These are phyloP conservation scores for Alloascoidea africana DNA, from an alignment of 805 yeast species.

Conservation along the genomic window DNA sequence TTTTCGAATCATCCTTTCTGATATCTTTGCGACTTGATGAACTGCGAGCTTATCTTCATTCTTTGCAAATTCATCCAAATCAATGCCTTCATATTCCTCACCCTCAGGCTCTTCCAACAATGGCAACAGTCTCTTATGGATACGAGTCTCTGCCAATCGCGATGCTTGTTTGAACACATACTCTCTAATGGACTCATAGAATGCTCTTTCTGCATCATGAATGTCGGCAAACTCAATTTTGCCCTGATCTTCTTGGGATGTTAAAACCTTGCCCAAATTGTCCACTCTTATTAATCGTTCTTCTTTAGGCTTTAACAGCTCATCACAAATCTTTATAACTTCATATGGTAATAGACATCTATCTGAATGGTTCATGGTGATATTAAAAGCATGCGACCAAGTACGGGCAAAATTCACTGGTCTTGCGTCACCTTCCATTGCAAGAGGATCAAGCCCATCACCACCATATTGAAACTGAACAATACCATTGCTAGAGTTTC, in stretches of 20 bases:
- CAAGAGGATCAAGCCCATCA: constrained; percentile 94
- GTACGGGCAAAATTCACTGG: constrained; percentile 91
- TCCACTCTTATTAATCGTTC: constrained; percentile 48
- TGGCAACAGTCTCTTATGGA: constrained; percentile 31
- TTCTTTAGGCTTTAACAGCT: constrained; percentile 47
- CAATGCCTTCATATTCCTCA: constrained; percentile 24
- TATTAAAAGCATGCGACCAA: constrained; percentile 82
- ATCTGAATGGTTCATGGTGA: constrained; percentile 45
- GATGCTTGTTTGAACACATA: constrained; percentile 44
- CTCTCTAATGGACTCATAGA: constrained; percentile 59
- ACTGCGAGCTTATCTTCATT: constrained; percentile 27
- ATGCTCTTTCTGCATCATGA: constrained; percentile 74
- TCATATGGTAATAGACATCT: constrained; percentile 55
- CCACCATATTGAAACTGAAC: constrained; percentile 98
- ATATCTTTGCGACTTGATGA: constrained; percentile 51
- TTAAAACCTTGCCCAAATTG: constrained; percentile 45
- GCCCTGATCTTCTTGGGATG: constrained; percentile 23
- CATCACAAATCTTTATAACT: constrained; percentile 37
- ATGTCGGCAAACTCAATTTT: constrained; percentile 64
- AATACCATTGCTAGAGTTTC: constrained; percentile 91
- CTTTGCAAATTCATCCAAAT: constrained; percentile 21
- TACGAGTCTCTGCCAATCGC: constrained; percentile 41
- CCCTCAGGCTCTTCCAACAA: constrained; percentile 24
- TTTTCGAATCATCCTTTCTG: constrained; percentile 38
- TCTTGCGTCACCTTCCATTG: constrained; percentile 97